Evolutionary conservation across 2,329 filamentous ascomycete genomes (phyloP).

Genomic region (Onygenales sp.): DNA sequence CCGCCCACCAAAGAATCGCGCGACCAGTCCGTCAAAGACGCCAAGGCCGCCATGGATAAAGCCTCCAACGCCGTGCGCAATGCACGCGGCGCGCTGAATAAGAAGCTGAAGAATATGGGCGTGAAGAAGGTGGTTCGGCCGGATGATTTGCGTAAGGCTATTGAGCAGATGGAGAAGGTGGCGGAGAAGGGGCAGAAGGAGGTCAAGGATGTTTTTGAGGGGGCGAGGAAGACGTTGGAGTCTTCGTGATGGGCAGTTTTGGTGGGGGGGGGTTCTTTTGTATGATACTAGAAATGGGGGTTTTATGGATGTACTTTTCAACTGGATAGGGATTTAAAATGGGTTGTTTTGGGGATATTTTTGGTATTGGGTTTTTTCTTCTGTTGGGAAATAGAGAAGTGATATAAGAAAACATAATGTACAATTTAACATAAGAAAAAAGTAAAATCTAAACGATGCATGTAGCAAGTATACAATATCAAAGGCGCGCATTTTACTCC

Average conservation of each 20-base stretch:
- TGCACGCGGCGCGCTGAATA: constrained; percentile 35
- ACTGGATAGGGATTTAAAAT: not conserved
- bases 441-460: not conserved
- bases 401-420: no score
- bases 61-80: constrained; percentile 31
- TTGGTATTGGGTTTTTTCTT: no score
- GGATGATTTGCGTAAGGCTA: constrained; percentile 37
- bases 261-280: not conserved
- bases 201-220: constrained; percentile 36
- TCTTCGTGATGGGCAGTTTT: not conserved
- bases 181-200: constrained; percentile 38
- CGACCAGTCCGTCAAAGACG: constrained; percentile 29
- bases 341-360: not conserved
- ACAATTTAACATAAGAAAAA: no score
- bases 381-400: no score
- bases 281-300: not conserved
- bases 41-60: constrained; percentile 35
- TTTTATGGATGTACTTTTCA: not conserved
- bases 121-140: constrained; percentile 34
- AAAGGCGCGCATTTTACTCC: not conserved
- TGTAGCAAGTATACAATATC: not conserved
- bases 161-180: constrained; percentile 39
- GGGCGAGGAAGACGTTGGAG: constrained; percentile 29
- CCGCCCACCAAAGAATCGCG: constrained; percentile 39
- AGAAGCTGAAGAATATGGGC: constrained; percentile 35